Evolutionary conservation across 2,329 filamentous ascomycete genomes (phyloP).

Genomic region (Fusarium sp.): DNA sequence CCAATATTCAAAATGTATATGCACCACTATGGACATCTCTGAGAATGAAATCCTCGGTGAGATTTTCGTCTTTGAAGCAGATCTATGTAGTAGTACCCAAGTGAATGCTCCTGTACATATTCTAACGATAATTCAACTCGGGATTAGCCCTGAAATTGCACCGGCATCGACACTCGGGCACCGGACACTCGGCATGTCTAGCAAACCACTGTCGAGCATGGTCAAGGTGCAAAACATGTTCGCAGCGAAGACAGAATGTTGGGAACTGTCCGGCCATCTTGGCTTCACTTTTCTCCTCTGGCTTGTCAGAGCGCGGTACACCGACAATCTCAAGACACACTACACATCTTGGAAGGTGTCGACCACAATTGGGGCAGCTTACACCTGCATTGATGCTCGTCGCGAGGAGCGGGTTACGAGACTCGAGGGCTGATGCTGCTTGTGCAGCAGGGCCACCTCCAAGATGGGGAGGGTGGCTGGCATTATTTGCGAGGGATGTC

Average conservation of each 20-base stretch:
- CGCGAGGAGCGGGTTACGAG: slow-evolving; percentile 67
- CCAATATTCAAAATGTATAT: slow-evolving; percentile 23
- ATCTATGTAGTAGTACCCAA: background rate
- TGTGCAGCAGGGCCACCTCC: slow-evolving; percentile 24
- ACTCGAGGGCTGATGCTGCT: slow-evolving; percentile 50
- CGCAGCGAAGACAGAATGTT: slow-evolving; percentile 76
- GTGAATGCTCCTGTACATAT: background rate
- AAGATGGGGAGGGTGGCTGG: slow-evolving; percentile 24
- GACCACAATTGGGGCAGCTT: slow-evolving; percentile 74
- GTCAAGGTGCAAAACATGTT: slow-evolving; percentile 75
- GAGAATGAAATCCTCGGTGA: background rate
- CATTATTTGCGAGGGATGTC: slow-evolving; percentile 61
- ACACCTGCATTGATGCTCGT: slow-evolving; percentile 70
- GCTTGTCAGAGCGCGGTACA: slow-evolving; percentile 69
- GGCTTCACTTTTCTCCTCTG: slow-evolving; percentile 63
- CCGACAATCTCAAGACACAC: slow-evolving; percentile 76
- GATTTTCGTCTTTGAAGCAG: background rate
- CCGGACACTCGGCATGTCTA: slow-evolving; percentile 73
- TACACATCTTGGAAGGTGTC: slow-evolving; percentile 74
- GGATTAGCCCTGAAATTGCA: slow-evolving; percentile 72
- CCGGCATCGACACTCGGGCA: slow-evolving; percentile 74
- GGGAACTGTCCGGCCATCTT: slow-evolving; percentile 69
- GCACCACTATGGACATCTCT: background rate
- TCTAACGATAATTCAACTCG: slow-evolving; percentile 65
- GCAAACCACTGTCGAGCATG: slow-evolving; percentile 76